phyloP scores from a whole-genome alignment of 2,329 filamentous ascomycete species.

The Alternaria incomplexa region DNA sequence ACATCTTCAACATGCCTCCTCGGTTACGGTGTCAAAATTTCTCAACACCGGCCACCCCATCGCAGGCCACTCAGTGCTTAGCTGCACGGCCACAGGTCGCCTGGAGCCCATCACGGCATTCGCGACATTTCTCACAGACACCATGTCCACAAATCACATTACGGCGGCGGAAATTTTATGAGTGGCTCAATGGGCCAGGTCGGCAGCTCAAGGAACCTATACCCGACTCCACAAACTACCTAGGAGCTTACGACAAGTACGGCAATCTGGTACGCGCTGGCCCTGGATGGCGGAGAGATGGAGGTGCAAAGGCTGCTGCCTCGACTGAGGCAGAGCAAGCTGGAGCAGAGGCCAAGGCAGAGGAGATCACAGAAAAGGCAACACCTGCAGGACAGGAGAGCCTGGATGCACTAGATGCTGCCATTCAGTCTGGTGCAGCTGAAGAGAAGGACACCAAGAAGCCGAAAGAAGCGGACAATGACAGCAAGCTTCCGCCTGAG shows the following conservation, averaged over 20 bases:
- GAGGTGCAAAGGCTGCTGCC: conserved; percentile 23
- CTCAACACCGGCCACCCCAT: conserved; percentile 25
- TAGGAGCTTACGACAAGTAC: conserved; percentile 59
- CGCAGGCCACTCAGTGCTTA: conserved; percentile 22
- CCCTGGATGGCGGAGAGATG: conserved; percentile 26
- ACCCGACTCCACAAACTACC: conserved; percentile 60
- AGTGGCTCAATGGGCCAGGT: conserved; percentile 65
- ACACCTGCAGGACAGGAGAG: conserved; percentile 36
- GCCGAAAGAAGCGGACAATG: conserved; percentile 19
- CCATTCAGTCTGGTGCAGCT: conserved; percentile 27
- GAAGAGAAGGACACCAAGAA: conserved; percentile 22
- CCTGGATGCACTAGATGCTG: conserved; percentile 36
- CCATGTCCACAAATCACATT: conserved; percentile 52
- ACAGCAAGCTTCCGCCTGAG: conserved; percentile 38
- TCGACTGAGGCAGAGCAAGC: conserved; percentile 7
- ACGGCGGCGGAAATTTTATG: conserved; percentile 62
- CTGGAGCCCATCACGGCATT: conserved; percentile 28
- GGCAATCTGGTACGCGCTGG: conserved; percentile 55
- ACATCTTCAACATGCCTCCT: conserved; percentile 38
- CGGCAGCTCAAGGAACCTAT: conserved; percentile 56
- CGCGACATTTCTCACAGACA: conserved; percentile 47
- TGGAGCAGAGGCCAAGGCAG: conserved; percentile 16
- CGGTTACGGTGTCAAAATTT: conserved; percentile 41
- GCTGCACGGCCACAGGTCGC: conserved; percentile 31
- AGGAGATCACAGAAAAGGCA: conserved; percentile 31